These are phyloP conservation scores for Gnetum montanum DNA, from an alignment of 75 land plant species.

Conservation along the genomic window DNA sequence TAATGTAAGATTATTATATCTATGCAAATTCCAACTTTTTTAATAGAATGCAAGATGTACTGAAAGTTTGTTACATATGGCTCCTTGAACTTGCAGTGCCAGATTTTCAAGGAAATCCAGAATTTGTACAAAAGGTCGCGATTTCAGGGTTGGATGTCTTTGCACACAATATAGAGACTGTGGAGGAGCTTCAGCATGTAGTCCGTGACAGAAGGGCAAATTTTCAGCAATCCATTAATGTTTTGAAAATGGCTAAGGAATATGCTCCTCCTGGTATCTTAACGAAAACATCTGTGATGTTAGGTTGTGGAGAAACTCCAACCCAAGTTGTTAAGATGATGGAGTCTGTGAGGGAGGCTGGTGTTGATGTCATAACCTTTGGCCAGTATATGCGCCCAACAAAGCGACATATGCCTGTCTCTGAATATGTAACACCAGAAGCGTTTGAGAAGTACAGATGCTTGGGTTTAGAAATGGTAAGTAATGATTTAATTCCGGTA, in stretches of 20 bases:
- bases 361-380: slow-evolving; percentile 97
- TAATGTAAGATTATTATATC: no score
- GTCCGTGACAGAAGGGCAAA: slow-evolving; percentile 94
- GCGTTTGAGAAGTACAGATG: slow-evolving; percentile 80
- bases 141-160: slow-evolving; percentile 90
- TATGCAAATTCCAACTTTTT: no score
- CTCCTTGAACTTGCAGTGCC: slow-evolving; percentile 79
- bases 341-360: slow-evolving; percentile 88
- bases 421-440: slow-evolving; percentile 92
- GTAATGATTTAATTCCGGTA: not conserved
- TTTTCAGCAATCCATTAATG: slow-evolving; percentile 89
- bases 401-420: slow-evolving; percentile 94
- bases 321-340: slow-evolving; percentile 75
- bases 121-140: slow-evolving; percentile 87
- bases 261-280: slow-evolving; percentile 78
- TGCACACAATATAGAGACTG: slow-evolving; percentile 99
- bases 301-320: slow-evolving; percentile 97
- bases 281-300: slow-evolving; percentile 95
- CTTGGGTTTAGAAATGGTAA: slow-evolving; percentile 88
- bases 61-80: no score
- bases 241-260: slow-evolving; percentile 76
- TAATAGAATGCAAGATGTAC: no score
- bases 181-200: slow-evolving; percentile 79
- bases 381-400: slow-evolving; percentile 99
- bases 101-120: slow-evolving; percentile 78